These are phyloP conservation scores for Phylloboletellus chloephorus DNA, from an alignment of 1,284 basidiomycete species.

Conservation along the genomic window DNA sequence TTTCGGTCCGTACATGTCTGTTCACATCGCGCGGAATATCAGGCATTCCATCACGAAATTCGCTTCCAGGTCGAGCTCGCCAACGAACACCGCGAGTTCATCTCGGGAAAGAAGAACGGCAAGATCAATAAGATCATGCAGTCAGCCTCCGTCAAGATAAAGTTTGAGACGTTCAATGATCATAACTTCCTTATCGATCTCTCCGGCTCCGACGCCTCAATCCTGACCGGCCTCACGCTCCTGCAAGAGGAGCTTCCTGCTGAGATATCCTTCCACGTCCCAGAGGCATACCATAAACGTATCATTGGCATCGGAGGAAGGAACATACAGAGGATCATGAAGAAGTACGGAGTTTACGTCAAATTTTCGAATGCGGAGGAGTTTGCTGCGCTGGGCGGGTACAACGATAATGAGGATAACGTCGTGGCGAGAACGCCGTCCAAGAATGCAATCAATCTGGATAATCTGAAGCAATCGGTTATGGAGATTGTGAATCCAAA, in stretches of 20 bases:
- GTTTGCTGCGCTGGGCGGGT: conserved; percentile 91
- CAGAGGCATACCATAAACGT: conserved; percentile 97
- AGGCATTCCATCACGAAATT: conserved; percentile 95
- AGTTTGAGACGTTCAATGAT: conserved; percentile 98
- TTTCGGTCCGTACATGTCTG: neutral
- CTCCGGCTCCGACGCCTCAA: conserved; percentile 74
- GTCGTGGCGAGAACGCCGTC: conserved; percentile 96
- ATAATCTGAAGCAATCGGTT: conserved; percentile 92
- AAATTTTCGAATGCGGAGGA: conserved; percentile 99
- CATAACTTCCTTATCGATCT: conserved; percentile 98
- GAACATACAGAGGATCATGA: conserved; percentile 99
- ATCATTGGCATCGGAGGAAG: conserved; percentile 98
- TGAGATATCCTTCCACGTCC: conserved; percentile 99
- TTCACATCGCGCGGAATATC: conserved; percentile 7
- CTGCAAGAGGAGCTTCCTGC: conserved; percentile 96
- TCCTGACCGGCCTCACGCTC: conserved; percentile 83
- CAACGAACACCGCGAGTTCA: conserved; percentile 97
- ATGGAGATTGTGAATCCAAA: conserved; percentile 98
- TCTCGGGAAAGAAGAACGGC: conserved; percentile 96
- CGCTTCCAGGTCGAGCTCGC: conserved; percentile 98
- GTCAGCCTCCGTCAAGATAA: conserved; percentile 93
- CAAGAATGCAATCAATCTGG: conserved; percentile 94
- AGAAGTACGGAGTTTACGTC: conserved; percentile 98
- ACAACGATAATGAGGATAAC: conserved; percentile 98
- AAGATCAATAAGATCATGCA: conserved; percentile 99